Evolutionary conservation across 139 green algal species (phyloP).

Genomic region (Tetradesmus obliquus): DNA sequence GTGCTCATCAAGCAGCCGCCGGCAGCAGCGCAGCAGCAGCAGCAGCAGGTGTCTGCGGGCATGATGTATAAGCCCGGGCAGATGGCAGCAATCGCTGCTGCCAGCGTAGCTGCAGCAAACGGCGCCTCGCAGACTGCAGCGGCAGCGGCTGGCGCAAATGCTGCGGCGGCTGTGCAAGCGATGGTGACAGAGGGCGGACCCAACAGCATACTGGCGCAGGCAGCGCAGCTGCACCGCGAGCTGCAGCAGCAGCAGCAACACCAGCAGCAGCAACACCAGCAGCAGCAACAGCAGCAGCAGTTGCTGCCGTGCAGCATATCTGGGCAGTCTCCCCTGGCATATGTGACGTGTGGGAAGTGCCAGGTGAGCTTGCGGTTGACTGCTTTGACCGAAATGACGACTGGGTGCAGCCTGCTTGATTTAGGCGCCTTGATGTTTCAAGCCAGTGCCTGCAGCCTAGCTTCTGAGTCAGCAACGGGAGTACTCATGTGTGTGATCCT

Average conservation of each 20-base stretch:
- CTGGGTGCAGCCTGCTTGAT: too few relatives aligned
- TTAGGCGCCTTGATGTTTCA: too few relatives aligned
- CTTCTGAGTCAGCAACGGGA: too few relatives aligned
- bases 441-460: too few relatives aligned
- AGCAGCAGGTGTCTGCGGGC: conserved; percentile 12
- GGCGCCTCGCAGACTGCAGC: conserved; percentile 17
- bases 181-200: not conserved
- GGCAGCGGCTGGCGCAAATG: not conserved
- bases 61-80: not conserved
- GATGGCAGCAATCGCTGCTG: not conserved
- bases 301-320: not conserved
- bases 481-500: too few relatives aligned
- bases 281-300: not conserved
- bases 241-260: conserved; percentile 4
- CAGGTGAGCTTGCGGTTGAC: conserved; percentile 18
- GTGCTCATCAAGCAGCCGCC: conserved; percentile 46
- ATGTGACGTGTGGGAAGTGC: conserved; percentile 68
- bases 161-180: not conserved
- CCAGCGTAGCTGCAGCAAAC: not conserved
- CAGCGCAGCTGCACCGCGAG: not conserved
- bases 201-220: not conserved
- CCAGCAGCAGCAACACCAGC: not conserved
- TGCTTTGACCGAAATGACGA: too few relatives aligned
- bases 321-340: conserved; percentile 26
- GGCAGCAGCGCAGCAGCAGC: conserved; percentile 3